Base-by-base conservation (phyloP, 176 grass and related monocot genomes). In the Urochloa ruziziensis region DNA sequence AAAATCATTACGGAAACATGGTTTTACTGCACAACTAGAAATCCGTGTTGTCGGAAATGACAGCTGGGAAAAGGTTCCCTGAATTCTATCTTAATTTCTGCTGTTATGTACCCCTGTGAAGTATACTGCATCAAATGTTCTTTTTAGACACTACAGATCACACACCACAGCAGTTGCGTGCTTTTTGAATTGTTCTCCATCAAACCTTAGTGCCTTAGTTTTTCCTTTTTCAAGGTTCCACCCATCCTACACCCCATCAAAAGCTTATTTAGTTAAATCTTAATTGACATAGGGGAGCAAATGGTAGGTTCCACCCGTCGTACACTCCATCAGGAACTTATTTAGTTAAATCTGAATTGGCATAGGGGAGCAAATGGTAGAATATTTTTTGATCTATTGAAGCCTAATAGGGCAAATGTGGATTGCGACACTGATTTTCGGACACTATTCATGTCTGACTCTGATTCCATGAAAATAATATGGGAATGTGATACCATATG, bases 31-130 rank as follows among this genome's bases (percentile, higher is more conserved):
- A 63, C 60, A 63, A 15, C 89, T 98, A 60, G 96, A 98, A 85
- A 98, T 98, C 72, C 86, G 96, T 68, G 96, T 98, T 87, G 96
- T 98, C 0, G 96, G 96, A 39, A 98, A 98, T 88, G 96, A 98
- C 73, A 98, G 96, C 61, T 91, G 96, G 5, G 96, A 98, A 93
- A 98, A 98, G 93, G 96, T 93, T 25, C 19, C 3, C 0, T 24
- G 40, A 68, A 81, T 28, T 27, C 52, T 81, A 39, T 39, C 37
- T 39, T 39, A 39, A 39, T 39, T 39, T 39, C 37, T 39, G 37
- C 37, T 39, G 37, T 39, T 39, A 39, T 39, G 37, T 39, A 39
- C 37, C 37, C 37, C 37, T 39, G 37, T 39, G 37, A 5, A 39
- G 3, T 39, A 39, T 39, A 39, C 37, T 39, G 37, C 37, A 44